Evolutionary conservation across 192 early-diverging fungal species (phyloP), one percentile per base, ranked within the genome.

Genomic region (Endogone sp.): DNA sequence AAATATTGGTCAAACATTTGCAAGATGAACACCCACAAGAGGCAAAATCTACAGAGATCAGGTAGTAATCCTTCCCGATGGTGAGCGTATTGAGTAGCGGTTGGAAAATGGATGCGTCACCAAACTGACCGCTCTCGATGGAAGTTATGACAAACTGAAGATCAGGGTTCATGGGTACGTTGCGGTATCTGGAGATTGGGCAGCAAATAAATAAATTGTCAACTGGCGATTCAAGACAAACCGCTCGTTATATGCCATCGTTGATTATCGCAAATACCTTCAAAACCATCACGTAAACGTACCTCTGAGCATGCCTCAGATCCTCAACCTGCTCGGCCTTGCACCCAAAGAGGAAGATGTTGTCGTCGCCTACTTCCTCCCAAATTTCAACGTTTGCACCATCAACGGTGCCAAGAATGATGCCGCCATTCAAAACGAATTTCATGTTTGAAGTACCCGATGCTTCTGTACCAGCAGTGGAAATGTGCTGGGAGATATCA

Each of bases 381-480:
- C 90, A 86, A 80, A 99, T 99, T 76, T 99, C 97, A 83, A 99
- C 95, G 81, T 99, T 99, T 68, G 97, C 97, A 63, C 95, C 96
- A 67, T 99, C 96, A 29, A 99, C 89, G 1, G 95, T 99, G 67
- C 97, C 97, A 31, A 99, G 84, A 75, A 99, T 99, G 63, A 98
- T 79, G 68, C 97, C 97, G 67, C 97, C 96, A 79, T 99, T 99
- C 55, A 99, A 79, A 57, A 98, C 95, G 86, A 99, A 99, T 85
- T 99, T 98, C 96, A 99, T 99, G 86, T 99, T 99, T 22, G 95
- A 97, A 9, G 97, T 99, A 60, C 97, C 97, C 22, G 95, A 97
- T 22, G 96, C 97, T 80, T 99, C 97, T 11, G 95, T 99, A 66
- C 97, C 97, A 21, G 97, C 97, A 3, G 96, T 98, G 26, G 97